phyloP scores from a whole-genome alignment of 805 yeast species.

The Pichia exigua region DNA sequence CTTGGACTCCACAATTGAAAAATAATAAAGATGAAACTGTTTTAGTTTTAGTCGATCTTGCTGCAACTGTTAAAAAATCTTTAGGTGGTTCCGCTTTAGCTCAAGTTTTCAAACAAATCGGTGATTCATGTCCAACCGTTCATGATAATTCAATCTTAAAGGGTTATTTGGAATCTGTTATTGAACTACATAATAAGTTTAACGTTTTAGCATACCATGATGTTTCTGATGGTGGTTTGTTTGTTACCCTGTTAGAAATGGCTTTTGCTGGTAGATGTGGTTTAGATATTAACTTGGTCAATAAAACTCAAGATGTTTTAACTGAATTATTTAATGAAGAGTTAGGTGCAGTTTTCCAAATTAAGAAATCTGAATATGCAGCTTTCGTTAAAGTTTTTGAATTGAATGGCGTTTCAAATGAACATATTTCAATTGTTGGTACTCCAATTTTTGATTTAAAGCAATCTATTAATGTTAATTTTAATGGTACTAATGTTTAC shows the following conservation, averaged over 20 bases:
- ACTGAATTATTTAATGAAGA: slow-evolving; percentile 81
- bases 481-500: slow-evolving; percentile 41
- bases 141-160: slow-evolving; percentile 58
- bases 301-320: slow-evolving; percentile 30
- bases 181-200: slow-evolving; percentile 58
- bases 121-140: slow-evolving; percentile 77
- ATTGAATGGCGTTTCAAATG: slow-evolving; percentile 49
- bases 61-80: slow-evolving; percentile 42
- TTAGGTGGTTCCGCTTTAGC: slow-evolving; percentile 94
- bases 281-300: slow-evolving; percentile 42
- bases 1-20: slow-evolving; percentile 90
- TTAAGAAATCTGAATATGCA: slow-evolving; percentile 43
- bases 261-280: slow-evolving; percentile 95
- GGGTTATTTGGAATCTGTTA: slow-evolving; percentile 59
- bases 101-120: slow-evolving; percentile 86
- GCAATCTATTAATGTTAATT: slow-evolving; percentile 38
- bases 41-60: slow-evolving; percentile 75
- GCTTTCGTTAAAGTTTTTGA: slow-evolving; percentile 48
- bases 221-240: slow-evolving; percentile 92
- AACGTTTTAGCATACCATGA: slow-evolving; percentile 88
- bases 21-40: slow-evolving; percentile 44
- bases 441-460: slow-evolving; percentile 47
- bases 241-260: slow-evolving; percentile 85
- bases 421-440: slow-evolving; percentile 58
- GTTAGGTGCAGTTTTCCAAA: slow-evolving; percentile 93